These are phyloP conservation scores for Dovyalis caffra DNA, from an alignment of 345 rosid species.

Conservation along the genomic window DNA sequence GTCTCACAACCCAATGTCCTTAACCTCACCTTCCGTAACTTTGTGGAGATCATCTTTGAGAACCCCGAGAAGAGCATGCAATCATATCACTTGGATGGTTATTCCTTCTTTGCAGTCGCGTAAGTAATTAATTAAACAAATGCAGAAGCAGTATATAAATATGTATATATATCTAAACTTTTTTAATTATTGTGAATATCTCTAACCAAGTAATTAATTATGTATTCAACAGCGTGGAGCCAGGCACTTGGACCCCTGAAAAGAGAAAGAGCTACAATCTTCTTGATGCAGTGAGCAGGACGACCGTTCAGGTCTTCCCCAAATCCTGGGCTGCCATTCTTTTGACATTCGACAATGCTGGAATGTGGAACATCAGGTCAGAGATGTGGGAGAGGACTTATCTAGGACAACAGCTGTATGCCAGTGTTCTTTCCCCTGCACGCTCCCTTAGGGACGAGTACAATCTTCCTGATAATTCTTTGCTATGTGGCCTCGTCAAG, in stretches of 20 bases:
- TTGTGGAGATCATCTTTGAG: constrained; percentile 33
- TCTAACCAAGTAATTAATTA: not conserved
- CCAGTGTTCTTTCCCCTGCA: constrained; percentile 31
- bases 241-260: constrained; percentile 34
- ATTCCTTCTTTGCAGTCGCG: constrained; percentile 39
- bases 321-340: constrained; percentile 39
- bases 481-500: constrained; percentile 32
- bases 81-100: constrained; percentile 33
- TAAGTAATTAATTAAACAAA: constrained; percentile 14
- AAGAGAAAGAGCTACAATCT: constrained; percentile 36
- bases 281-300: constrained; percentile 40
- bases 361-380: constrained; percentile 40
- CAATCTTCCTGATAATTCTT: constrained; percentile 31
- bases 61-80: constrained; percentile 34
- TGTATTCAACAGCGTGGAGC: constrained; percentile 23
- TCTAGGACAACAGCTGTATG: constrained; percentile 34
- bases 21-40: constrained; percentile 33
- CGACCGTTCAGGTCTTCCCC: constrained; percentile 37
- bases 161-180: too few relatives aligned
- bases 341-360: constrained; percentile 38
- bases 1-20: constrained; percentile 22
- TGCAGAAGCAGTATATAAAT: too few relatives aligned
- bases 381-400: constrained; percentile 27
- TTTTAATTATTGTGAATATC: too few relatives aligned
- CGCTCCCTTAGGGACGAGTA: constrained; percentile 38